Evolutionary conservation across 2,329 filamentous ascomycete species (phyloP).

Genomic region (Fusarium caatingaense): DNA sequence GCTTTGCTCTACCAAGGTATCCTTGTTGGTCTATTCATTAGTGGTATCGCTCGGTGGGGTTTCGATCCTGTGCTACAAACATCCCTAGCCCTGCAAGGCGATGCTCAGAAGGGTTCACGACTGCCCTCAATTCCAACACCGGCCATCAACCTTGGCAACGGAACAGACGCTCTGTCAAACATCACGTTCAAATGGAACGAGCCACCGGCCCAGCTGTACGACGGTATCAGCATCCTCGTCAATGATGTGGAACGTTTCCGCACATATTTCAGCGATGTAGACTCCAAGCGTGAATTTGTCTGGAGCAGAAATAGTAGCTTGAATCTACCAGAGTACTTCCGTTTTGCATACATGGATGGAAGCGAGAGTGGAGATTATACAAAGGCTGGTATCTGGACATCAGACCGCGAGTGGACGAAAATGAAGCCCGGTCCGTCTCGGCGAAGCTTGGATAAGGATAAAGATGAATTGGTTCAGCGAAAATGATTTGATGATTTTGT

Average conservation of each 20-base stretch:
- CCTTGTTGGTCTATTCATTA: conserved; percentile 90
- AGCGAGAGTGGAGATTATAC: conserved; percentile 76
- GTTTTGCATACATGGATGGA: conserved; percentile 79
- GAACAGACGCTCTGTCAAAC: conserved; percentile 63
- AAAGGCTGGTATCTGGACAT: conserved; percentile 77
- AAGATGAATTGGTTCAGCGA: conserved; percentile 38
- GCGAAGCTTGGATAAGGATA: conserved; percentile 44
- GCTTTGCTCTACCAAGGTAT: conserved; percentile 90
- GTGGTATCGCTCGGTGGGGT: conserved; percentile 90
- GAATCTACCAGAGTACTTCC: conserved; percentile 75
- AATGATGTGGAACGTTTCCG: conserved; percentile 87
- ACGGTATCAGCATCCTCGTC: conserved; percentile 83
- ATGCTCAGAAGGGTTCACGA: conserved; percentile 70
- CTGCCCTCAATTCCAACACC: conserved; percentile 67
- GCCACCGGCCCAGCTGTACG: conserved; percentile 64
- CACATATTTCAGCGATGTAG: conserved; percentile 72
- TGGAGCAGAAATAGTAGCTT: conserved; percentile 66
- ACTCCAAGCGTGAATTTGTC: conserved; percentile 60
- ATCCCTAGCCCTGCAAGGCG: conserved; percentile 75
- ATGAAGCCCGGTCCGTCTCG: conserved; percentile 73
- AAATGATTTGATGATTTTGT: conserved; percentile 15
- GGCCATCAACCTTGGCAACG: conserved; percentile 57
- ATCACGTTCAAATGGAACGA: conserved; percentile 71
- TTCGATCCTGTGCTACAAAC: conserved; percentile 92
- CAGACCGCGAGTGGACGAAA: conserved; percentile 71